A percentile compares a stretch with the other conserved stretches of the same genome.
These are phyloP conservation scores for Candida nanaspora DNA, from an alignment of 805 yeast genomes.

Conservation along the genomic window DNA sequence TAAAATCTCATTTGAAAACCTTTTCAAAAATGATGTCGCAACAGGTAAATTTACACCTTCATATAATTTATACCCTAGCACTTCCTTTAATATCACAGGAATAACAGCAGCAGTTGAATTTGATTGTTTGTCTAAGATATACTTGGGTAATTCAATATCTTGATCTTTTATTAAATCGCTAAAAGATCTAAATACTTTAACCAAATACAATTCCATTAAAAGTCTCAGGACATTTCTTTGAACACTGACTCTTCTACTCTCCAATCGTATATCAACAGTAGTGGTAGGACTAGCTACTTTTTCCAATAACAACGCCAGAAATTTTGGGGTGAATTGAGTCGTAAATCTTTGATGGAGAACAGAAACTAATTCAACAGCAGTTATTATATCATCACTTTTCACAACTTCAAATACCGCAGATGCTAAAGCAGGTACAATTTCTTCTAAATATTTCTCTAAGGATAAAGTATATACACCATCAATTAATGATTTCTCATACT, in stretches of 20 bases:
- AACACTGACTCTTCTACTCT: slow-evolving; percentile 29
- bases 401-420: slow-evolving; percentile 53
- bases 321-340: slow-evolving; percentile 40
- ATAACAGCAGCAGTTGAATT: slow-evolving; percentile 29
- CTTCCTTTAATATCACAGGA: slow-evolving; percentile 34
- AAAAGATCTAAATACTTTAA: slow-evolving; percentile 45
- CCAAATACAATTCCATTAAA: slow-evolving; percentile 49
- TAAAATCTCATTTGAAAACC: slow-evolving; percentile 32
- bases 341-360: slow-evolving; percentile 74
- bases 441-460: slow-evolving; percentile 68
- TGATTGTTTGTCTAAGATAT: not conserved
- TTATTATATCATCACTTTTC: slow-evolving; percentile 49
- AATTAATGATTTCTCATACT: slow-evolving; percentile 38
- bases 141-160: not conserved
- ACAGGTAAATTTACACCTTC: slow-evolving; percentile 24
- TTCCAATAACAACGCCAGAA: slow-evolving; percentile 35
- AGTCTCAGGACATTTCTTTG: slow-evolving; percentile 44
- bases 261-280: too few relatives aligned
- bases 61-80: slow-evolving; percentile 31
- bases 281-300: too few relatives aligned
- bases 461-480: slow-evolving; percentile 58
- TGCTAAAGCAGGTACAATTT: slow-evolving; percentile 51
- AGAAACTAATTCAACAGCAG: slow-evolving; percentile 62
- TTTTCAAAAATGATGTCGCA: slow-evolving; percentile 42
- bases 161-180: not conserved